Percentiles rank a stretch among this genome's conserved stretches.
phyloP scores from a whole-genome alignment of 371 early-diverging fungal genomes.

The Mortierella sp. region DNA sequence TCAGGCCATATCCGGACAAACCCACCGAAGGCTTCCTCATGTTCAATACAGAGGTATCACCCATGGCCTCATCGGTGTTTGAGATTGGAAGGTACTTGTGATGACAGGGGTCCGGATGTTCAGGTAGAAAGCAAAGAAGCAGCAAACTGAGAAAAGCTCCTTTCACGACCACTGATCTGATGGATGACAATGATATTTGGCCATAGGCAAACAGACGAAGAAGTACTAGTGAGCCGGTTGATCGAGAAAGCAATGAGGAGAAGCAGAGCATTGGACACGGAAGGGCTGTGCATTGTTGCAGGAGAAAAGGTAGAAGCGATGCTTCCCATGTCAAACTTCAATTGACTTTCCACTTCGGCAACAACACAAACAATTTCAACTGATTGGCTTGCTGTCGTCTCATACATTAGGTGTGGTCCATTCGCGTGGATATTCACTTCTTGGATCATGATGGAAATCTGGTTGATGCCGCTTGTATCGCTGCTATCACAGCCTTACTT shows the following conservation, averaged over 20 bases:
- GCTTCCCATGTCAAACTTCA: no score
- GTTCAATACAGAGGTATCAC: slow-evolving; percentile 87
- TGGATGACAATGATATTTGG: not conserved
- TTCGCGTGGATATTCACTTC: slow-evolving; percentile 91
- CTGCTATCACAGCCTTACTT: slow-evolving; percentile 88
- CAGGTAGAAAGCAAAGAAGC: not conserved
- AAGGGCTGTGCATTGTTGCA: slow-evolving; percentile 96
- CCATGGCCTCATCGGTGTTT: slow-evolving; percentile 84
- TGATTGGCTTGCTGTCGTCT: no score
- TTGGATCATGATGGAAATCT: slow-evolving; percentile 95
- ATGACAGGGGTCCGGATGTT: not conserved
- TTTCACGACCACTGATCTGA: not conserved
- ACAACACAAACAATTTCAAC: no score
- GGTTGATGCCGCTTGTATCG: slow-evolving; percentile 90
- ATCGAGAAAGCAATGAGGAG: slow-evolving; percentile 89
- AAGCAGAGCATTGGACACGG: slow-evolving; percentile 92
- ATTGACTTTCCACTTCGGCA: no score
- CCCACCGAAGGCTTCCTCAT: slow-evolving; percentile 88
- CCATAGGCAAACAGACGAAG: slow-evolving; percentile 77
- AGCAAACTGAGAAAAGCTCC: not conserved
- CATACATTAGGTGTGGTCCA: slow-evolving; percentile 81
- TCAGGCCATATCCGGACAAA: slow-evolving; percentile 79
- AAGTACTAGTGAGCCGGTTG: slow-evolving; percentile 83
- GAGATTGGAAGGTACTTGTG: slow-evolving; percentile 70
- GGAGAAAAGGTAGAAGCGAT: slow-evolving; percentile 90